Base-by-base conservation (phyloP, 1,139 yeast species). In the Pichia terricola region DNA sequence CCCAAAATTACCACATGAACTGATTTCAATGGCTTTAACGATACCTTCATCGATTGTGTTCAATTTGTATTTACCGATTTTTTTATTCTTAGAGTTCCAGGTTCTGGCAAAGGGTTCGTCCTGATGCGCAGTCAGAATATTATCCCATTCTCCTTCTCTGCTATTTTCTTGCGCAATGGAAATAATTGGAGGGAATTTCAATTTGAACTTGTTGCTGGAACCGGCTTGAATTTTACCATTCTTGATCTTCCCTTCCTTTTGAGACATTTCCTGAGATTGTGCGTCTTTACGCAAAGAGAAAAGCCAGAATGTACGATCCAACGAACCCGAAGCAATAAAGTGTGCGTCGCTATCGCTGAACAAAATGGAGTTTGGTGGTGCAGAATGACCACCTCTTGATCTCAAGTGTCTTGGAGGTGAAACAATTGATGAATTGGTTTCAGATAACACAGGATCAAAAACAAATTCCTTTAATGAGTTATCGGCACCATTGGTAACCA, bases 1-100 rank as follows among this genome's bases (percentile, higher is more conserved):
- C 1, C 84, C 96, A 65, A 94, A 94, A 62, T 94, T 94, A 35
- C 98, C 98, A 72, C 99, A 94, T 48, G 80, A 85, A 0, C 96
- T 84, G 33, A 91, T 75, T 27, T 84, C 75, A 8, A 87, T 94
- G 30, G 84, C 64, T 58, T 82, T 85, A n/a, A 79, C 95, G n/a
- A 77, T 60, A 1, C 94, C 89, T 4, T 73, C 79, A 63, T 94
- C 98, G 16, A 76, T 73, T 2, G 97, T 85, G 4, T 69, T 62
- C 39, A 94, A 67, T 39, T 69, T 71, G 68, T 81, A 76, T 49
- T 81, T 74, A 25, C 97, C 97, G 3, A 89, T 79, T 57, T 91
- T 78, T 50, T 86, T 89, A 48, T 75, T 75, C 51, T 75, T 75
- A n/a, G 89, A 79, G 57, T 81, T 82, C 98, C 98, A 94, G 1